phyloP scores from a whole-genome alignment of 805 yeast species.

The Yamadazyma endophytica region DNA sequence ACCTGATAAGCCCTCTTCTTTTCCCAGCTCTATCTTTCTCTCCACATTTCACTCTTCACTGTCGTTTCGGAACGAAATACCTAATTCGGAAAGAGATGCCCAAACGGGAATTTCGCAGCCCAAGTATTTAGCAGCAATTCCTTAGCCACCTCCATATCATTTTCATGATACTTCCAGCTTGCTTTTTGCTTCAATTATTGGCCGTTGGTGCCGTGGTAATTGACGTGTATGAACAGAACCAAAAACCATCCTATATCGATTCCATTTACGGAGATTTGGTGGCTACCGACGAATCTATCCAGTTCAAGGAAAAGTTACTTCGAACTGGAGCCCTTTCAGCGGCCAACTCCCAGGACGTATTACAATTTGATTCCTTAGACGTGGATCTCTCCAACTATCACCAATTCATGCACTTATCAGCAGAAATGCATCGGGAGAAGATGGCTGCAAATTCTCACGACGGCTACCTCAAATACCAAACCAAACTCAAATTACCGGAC shows the following conservation, averaged over 20 bases:
- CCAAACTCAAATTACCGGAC: conserved; percentile 24
- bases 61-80: too few species aligned
- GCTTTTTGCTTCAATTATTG: too few species aligned
- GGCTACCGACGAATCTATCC: conserved; percentile 9
- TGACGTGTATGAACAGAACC: too few species aligned
- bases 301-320: conserved; percentile 7
- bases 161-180: conserved; percentile 90
- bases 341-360: too few species aligned
- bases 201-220: too few species aligned
- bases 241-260: conserved; percentile 17
- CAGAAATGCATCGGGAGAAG: not conserved
- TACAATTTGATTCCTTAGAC: not conserved
- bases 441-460: conserved; percentile 10
- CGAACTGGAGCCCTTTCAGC: conserved; percentile 6
- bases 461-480: conserved; percentile 9
- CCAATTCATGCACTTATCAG: not conserved
- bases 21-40: too few species aligned
- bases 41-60: too few species aligned
- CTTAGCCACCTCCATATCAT: conserved; percentile 99
- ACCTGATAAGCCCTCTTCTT: too few species aligned
- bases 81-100: too few species aligned
- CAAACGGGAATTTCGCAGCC: too few species aligned
- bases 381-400: not conserved
- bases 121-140: too few species aligned
- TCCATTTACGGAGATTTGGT: conserved; percentile 24